Evolutionary conservation across 495 filamentous ascomycete species (phyloP).

Genomic region (Daldinia grandis): DNA sequence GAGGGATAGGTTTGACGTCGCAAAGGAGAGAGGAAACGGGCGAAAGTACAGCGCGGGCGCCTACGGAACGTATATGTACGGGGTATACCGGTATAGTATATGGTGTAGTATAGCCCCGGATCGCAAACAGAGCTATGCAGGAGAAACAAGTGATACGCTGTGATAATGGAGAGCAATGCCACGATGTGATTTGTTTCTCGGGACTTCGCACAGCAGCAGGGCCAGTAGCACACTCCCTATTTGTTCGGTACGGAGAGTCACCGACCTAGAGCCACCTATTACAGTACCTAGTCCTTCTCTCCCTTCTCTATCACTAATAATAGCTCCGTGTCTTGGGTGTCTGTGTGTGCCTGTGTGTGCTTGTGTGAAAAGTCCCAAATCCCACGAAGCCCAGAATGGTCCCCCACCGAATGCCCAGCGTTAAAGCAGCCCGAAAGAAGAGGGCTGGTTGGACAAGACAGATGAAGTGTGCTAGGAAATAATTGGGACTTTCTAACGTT

Average conservation of each 20-base stretch:
- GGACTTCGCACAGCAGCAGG: slow-evolving; percentile 36
- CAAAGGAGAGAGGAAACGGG: slow-evolving; percentile 45
- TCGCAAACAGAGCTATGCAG: slow-evolving; percentile 36
- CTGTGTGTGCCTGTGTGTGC: slow-evolving; percentile 22
- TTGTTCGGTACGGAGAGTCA: slow-evolving; percentile 27
- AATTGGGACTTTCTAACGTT: slow-evolving; percentile 29
- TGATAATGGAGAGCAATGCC: slow-evolving; percentile 38
- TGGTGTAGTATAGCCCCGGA: slow-evolving; percentile 33
- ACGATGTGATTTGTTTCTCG: slow-evolving; percentile 48
- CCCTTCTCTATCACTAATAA: slow-evolving; percentile 46
- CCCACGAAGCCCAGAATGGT: slow-evolving; percentile 39
- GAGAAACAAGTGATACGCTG: slow-evolving; percentile 40
- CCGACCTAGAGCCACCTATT: slow-evolving; percentile 24
- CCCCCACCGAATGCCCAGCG: slow-evolving; percentile 44
- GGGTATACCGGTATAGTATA: slow-evolving; percentile 34
- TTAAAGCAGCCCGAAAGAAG: slow-evolving; percentile 48
- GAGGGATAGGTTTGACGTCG: slow-evolving; percentile 43
- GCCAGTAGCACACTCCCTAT: slow-evolving; percentile 32
- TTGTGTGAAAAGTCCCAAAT: slow-evolving; percentile 32
- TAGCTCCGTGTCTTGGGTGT: slow-evolving; percentile 44
- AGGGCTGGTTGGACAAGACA: slow-evolving; percentile 52
- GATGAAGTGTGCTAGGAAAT: slow-evolving; percentile 30
- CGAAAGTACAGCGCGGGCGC: slow-evolving; percentile 49
- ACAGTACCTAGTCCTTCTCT: too few relatives aligned
- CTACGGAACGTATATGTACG: slow-evolving; percentile 56